phyloP scores from a whole-genome alignment of 139 green algal genomes.

The Chlorella sp. region DNA sequence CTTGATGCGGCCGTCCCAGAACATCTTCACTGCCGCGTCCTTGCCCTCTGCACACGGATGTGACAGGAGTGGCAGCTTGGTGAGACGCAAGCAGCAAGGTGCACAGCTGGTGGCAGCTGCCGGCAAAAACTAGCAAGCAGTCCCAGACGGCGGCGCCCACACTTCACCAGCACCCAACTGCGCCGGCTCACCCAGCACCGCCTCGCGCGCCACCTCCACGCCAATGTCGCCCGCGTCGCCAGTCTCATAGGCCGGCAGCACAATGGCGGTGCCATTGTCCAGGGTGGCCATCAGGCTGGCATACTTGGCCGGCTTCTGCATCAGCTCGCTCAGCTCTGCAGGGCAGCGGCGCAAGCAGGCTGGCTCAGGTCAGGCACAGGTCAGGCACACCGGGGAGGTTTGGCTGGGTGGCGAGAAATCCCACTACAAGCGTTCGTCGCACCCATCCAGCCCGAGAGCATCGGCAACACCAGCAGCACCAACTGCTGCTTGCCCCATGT shows the following conservation, averaged over 20 bases:
- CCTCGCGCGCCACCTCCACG: constrained; percentile 52
- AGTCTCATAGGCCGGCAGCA: constrained; percentile 58
- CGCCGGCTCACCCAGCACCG: constrained; percentile 29
- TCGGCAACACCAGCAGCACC: neutral
- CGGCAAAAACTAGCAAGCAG: neutral
- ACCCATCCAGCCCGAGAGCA: too few species aligned
- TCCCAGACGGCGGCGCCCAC: neutral
- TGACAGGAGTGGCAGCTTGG: too few species aligned
- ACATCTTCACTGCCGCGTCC: constrained; percentile 47
- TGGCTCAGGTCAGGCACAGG: neutral
- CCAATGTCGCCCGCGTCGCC: constrained; percentile 49
- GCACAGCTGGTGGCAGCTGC: too few species aligned
- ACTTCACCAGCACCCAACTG: neutral
- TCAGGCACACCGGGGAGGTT: neutral
- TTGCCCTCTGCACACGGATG: constrained; percentile 35
- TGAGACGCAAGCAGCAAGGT: too few species aligned
- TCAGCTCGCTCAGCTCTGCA: constrained; percentile 51
- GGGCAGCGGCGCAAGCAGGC: neutral
- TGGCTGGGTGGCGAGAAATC: neutral
- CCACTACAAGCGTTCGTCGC: neutral
- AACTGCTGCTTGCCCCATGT: neutral
- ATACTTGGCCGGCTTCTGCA: constrained; percentile 50
- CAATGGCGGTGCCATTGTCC: constrained; percentile 33
- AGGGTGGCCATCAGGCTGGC: constrained; percentile 31
- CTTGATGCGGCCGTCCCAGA: constrained; percentile 55